Evolutionary conservation across 306 rosid genomes (phyloP).

Genomic region (Pyrus bretschneideri): DNA sequence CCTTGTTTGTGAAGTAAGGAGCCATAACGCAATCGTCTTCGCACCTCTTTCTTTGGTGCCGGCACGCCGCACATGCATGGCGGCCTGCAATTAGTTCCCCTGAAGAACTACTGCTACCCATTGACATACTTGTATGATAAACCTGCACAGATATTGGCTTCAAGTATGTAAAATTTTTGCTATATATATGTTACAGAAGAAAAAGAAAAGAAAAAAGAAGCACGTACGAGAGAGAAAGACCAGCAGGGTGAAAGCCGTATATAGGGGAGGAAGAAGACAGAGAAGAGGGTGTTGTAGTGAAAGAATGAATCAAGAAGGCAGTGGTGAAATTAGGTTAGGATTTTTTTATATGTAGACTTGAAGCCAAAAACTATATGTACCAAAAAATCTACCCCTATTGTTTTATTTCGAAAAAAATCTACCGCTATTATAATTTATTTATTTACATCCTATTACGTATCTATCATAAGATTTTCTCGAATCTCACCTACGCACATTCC

Average conservation of each 20-base stretch:
- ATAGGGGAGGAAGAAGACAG: conserved; percentile 9
- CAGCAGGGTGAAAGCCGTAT: neutral
- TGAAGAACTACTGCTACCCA: neutral
- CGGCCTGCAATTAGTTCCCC: neutral
- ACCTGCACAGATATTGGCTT: neutral
- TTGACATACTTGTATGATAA: neutral
- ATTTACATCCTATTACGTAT: neutral
- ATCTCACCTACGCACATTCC: neutral
- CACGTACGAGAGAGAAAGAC: neutral
- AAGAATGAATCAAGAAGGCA: neutral
- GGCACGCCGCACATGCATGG: conserved; percentile 17
- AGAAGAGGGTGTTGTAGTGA: conserved; percentile 4
- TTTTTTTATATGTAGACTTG: neutral
- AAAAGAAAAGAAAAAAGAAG: neutral
- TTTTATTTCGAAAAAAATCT: neutral
- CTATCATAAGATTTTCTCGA: neutral
- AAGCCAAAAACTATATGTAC: neutral
- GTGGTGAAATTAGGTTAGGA: neutral
- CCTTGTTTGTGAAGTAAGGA: conserved; percentile 6
- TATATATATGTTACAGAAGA: neutral
- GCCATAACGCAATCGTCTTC: conserved; percentile 2
- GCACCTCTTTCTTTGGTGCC: conserved; percentile 23
- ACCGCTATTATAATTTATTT: neutral
- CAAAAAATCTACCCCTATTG: neutral
- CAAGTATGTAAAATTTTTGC: neutral